Base-by-base conservation (phyloP, 2,329 filamentous ascomycete genomes). In the Coniochaeta sp. region DNA sequence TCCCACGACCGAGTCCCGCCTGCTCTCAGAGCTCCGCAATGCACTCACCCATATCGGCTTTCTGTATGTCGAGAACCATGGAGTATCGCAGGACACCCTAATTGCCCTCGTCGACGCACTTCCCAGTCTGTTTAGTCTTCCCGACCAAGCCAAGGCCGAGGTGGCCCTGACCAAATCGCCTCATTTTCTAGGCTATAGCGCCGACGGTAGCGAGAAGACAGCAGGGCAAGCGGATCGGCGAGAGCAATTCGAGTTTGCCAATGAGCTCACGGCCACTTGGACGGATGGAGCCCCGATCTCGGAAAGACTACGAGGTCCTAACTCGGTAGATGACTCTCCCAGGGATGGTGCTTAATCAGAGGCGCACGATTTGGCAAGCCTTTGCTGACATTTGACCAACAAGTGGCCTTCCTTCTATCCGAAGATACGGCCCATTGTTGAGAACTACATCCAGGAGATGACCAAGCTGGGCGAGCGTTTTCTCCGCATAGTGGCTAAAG, bases 171-270 rank as follows among this genome's bases (percentile, higher is more conserved):
- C 75, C 26, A 80, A 84, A 28, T 86, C 81, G 1, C 82, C 83
- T 10, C 83, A 86, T 66, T 85, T 87, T 60, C 72, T 87, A 2
- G 84, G 84, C 0, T 87, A 86, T 66, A 83, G 80, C 62, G 77
- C 74, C 0, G 76, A 77, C 19, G 83, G 82, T 0, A 73, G 79
- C 26, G 84, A 87, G 67, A 81, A 72, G 0, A 87, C 85, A 1
- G 78, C 80, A 0, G 81, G 82, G 0, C 70, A 72, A 58, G 65
- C 70, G 16, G 84, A 87, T 65, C 70, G 74, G 19, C 72, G 83
- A 19, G 83, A 87, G 67, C 84, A 87, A 64, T 81, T 85, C 55
- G 83, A 87, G 66, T 81, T 83, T 66, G 83, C 81, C 14, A 86
- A 81, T 0, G 83, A 86, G 63, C 69, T 85, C 32, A 60, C 70